Evolutionary conservation across 805 yeast species (phyloP), one percentile per base, ranked within the genome.

Genomic region (Hanseniaspora occidentalis): DNA sequence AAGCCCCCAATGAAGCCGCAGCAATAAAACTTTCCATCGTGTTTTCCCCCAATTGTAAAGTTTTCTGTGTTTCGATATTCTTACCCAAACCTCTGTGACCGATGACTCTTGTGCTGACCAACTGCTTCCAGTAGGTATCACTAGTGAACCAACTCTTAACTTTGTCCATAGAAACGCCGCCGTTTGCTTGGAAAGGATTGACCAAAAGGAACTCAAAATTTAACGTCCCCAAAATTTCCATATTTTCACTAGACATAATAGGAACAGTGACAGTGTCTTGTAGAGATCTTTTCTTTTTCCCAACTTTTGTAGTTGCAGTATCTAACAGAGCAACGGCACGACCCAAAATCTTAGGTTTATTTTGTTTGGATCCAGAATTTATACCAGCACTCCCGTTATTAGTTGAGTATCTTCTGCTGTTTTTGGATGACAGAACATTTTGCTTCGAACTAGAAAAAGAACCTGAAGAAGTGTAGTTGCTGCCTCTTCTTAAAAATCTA

Each of bases 21-120:
- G 95, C 94, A 54, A 89, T 82, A 52, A 89, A 89, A 0, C 95
- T 83, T 52, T 89, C 96, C 17, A 89, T 81, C 0, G 97, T 89
- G 57, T 89, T 89, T 53, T 89, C 97, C 33, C 97, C 97, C 45
- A 89, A 69, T 60, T 89, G 97, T 52, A 89, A 69, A 3, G 95
- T 82, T 46, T 75, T 78, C 36, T 79, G 70, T 34, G 71, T 70
- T 43, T 77, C 70, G 39, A 73, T 70, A 61, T 89, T 89, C 65
- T 86, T 88, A 49, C 97, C 97, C 47, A 85, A 66, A 4, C 97
- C 97, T 53, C 97, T 73, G 60, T 89, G 97, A 2, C 97, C 97
- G 61, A 89, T 89, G 20, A 89, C 95, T 44, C 95, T 70, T 1
- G 96, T 84, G 0, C 89, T 73, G 4, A 83, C 86, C 41, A 85